Conservation (phyloP, 2,329 filamentous ascomycete species). For the Acrocalymma vagum region DNA sequence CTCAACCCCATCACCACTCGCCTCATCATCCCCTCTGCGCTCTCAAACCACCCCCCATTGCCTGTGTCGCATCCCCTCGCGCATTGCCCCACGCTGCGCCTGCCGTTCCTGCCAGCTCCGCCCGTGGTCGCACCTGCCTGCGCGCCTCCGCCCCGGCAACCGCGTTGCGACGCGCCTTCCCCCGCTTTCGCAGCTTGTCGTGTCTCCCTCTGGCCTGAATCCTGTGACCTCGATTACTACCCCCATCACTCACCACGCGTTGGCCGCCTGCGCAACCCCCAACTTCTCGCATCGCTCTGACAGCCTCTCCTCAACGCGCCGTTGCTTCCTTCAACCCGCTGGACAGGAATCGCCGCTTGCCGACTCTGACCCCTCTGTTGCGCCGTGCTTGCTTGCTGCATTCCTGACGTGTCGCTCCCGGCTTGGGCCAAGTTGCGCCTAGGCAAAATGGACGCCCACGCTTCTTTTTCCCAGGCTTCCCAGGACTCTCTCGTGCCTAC, state of each 20-base stretch:
- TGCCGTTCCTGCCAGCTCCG: background rate
- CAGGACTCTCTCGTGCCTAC: slow-evolving; percentile 42
- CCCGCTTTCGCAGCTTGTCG: slow-evolving; percentile 21
- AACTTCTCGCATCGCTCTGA: slow-evolving; percentile 3
- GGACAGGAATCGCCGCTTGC: too few species aligned
- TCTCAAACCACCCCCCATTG: slow-evolving; percentile 10
- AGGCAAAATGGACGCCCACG: slow-evolving; percentile 41
- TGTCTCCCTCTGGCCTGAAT: too few species aligned
- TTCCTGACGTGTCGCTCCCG: slow-evolving; percentile 36
- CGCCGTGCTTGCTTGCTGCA: too few species aligned
- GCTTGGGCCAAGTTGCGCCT: slow-evolving; percentile 26
- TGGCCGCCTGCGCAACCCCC: slow-evolving; percentile 5
- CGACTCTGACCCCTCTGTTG: too few species aligned
- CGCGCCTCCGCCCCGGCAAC: slow-evolving; percentile 23
- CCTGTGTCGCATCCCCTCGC: slow-evolving; percentile 7
- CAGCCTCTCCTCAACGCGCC: slow-evolving; percentile 2
- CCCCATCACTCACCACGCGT: slow-evolving; percentile 11
- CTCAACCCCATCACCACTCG: slow-evolving; percentile 10
- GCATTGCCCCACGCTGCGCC: too few species aligned
- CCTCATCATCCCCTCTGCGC: slow-evolving; percentile 8
- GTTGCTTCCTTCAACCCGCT: slow-evolving; percentile 1
- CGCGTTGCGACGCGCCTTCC: slow-evolving; percentile 29
- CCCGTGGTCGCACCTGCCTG: slow-evolving; percentile 13
- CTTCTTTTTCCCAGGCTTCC: slow-evolving; percentile 31
- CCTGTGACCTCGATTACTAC: slow-evolving; percentile 8